Percentiles rank a stretch among this genome's conserved stretches.
These are phyloP conservation scores for Naganishia vaughanmartiniae DNA, from an alignment of 768 basidiomycete species.

Conservation along the genomic window DNA sequence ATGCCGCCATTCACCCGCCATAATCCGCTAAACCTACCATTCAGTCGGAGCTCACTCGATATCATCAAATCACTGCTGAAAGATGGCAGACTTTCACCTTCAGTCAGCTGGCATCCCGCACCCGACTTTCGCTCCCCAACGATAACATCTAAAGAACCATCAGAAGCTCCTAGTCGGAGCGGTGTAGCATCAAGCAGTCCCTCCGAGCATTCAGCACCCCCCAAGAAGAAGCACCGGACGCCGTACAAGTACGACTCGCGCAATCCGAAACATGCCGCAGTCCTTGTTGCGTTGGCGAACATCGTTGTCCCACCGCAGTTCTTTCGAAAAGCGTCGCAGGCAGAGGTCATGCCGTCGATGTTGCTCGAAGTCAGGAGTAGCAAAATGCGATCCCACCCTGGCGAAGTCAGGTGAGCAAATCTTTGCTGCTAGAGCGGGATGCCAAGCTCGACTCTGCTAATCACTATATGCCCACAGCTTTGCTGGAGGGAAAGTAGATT, in stretches of 20 bases:
- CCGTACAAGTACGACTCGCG: constrained; percentile 1
- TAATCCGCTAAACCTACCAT: background rate
- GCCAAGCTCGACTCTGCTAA: background rate
- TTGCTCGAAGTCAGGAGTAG: constrained; percentile 43
- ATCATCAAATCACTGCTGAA: background rate
- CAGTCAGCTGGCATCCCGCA: constrained; percentile 25
- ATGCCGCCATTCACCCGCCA: background rate
- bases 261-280: constrained; percentile 42
- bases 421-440: background rate
- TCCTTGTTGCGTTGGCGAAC: constrained; percentile 48
- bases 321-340: background rate
- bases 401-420: constrained; percentile 48
- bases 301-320: constrained; percentile 5
- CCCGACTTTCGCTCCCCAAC: background rate
- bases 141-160: background rate
- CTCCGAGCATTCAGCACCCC: background rate
- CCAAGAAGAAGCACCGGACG: background rate
- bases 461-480: constrained; percentile 37
- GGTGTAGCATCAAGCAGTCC: background rate
- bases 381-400: constrained; percentile 45
- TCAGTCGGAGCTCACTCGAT: constrained; percentile 17
- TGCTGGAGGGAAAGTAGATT: constrained; percentile 49
- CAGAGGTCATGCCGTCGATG: constrained; percentile 36
- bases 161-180: background rate
- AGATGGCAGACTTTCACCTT: background rate